Evolutionary conservation across 805 yeast species (phyloP), one percentile per base, ranked within the genome.

Genomic region (Teunomyces stri): DNA sequence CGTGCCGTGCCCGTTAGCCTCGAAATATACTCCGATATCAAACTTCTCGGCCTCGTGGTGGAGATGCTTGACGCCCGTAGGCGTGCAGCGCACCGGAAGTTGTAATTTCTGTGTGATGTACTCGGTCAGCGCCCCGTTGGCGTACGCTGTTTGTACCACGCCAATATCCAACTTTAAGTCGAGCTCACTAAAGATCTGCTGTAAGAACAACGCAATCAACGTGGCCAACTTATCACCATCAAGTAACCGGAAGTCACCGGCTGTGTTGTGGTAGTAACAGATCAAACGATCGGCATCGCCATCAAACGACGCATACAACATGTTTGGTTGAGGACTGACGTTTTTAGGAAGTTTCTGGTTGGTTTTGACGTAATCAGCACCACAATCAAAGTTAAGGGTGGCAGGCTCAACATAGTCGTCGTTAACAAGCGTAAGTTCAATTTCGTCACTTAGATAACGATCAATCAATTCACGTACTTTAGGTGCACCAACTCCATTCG

Each of bases 1-100:
- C 0, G 99, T 94, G 11, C 99, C 99, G 62, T 94, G 99, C n/a
- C 99, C 99, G 63, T 94, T 94, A 45, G 99, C 99, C 71, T 94
- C 99, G 58, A 94, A 94, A 68, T 94, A 94, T 12, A 94, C 84
- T 21, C 99, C 99, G 51, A 92, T 78, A 59, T 90, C 98, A 60
- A 80, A 94, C 37, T 81, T 76, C 50, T 78, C 81, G 1, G 96
- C 94, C 43, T 90, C 96, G 60, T 92, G 97, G 64, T 94, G 99
- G 53, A 94, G 73, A 69, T 94, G 96, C 67, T 94, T 94, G 30
- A 94, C 99, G 34, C 99, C 99, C 2, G 99, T 94, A 37, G 96
- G 85, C 0, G 98, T 88, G 65, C 92, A 88, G 1, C 81, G 80
- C 4, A 89, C 96, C 1, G 96, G 96, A 11, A 89, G 68, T 45